These are phyloP conservation scores for Cotoneaster glaucophyllus DNA, from an alignment of 306 rosid genomes.

Conservation along the genomic window DNA sequence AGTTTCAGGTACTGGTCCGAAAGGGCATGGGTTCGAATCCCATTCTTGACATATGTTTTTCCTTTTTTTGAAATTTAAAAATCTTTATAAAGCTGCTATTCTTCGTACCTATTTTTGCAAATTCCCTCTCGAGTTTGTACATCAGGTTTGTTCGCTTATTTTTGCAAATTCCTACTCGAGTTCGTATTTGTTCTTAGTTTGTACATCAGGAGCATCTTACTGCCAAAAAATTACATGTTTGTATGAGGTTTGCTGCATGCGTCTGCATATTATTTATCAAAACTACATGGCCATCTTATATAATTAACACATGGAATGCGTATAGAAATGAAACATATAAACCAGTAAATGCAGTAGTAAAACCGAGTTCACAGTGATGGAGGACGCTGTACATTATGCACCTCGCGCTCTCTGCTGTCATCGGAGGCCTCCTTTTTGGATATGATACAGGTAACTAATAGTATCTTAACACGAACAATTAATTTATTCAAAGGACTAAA, in stretches of 20 bases:
- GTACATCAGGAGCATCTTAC: too few species aligned
- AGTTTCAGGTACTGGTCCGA: conserved; percentile 25
- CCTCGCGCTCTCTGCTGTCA: conserved; percentile 75
- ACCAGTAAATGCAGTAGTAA: neutral
- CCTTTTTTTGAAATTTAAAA: too few species aligned
- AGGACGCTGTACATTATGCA: conserved; percentile 67
- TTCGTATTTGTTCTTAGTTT: too few species aligned
- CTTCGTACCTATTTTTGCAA: too few species aligned
- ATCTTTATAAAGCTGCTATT: neutral
- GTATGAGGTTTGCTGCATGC: neutral
- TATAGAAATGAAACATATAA: too few species aligned
- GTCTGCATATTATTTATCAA: neutral
- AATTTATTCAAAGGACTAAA: neutral
- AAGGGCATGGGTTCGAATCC: conserved; percentile 29
- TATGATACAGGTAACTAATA: conserved; percentile 57
- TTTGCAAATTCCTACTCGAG: too few species aligned
- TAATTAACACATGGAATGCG: too few species aligned
- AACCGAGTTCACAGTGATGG: conserved; percentile 45
- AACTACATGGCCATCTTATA: too few species aligned
- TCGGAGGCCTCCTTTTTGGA: conserved; percentile 82
- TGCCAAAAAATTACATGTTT: neutral
- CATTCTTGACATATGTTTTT: conserved; percentile 7
- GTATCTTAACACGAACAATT: neutral
- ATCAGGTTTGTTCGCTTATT: too few species aligned
- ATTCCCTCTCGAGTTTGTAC: too few species aligned